Base-by-base conservation (phyloP, 176 grass and related monocot species). In the Ensete ventricosum region DNA sequence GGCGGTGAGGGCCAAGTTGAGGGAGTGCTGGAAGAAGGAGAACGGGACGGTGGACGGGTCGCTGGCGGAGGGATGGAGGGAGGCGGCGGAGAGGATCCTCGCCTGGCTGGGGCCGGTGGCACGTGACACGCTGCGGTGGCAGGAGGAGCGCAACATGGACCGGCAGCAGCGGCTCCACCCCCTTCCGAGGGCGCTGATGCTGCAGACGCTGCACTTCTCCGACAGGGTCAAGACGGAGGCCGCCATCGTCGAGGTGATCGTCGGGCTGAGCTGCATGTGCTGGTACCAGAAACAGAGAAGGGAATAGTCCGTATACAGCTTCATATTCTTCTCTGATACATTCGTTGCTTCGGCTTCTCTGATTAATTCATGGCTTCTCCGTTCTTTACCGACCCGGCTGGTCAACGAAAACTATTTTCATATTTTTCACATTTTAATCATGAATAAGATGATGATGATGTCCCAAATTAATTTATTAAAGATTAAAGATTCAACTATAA, bases 121-220 rank as follows among this genome's bases (percentile, higher is more conserved):
- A 34, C 80, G 64, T 50, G 78, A 99, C 79, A 99, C 95, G 8
- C 21, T 63, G 66, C 84, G 69, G 80, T 99, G 95, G 95, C 78
- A 99, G 77, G 85, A 84, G 62, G 95, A 94, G 84, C 83, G 88
- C 51, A 94, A 78, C 79, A 94, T 99, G 95, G 95, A 99, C 68
- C 76, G 91, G 55, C 83, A 77, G 65, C 72, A 76, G 76, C 88
- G 91, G 0, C 91, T 88, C 78, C 84, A 86, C 76, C 79, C 76
- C 25, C 29, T 73, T 21, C 83, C 91, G 54, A 71, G 88, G 1
- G 76, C 69, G 49, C 83, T 88, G 71, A 84, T 83, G 82, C 78
- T 99, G 34, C 91, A 99, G 78, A 99, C 91, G 27, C 87, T 99
- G 76, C 88, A 88, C 74, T 80, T 88, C 75, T 83, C 95, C 29